A percentile compares a stretch with the other conserved stretches of the same genome.
These are phyloP conservation scores for Adansonia gregorii DNA, from an alignment of 441 rosid genomes.

Conservation along the genomic window DNA sequence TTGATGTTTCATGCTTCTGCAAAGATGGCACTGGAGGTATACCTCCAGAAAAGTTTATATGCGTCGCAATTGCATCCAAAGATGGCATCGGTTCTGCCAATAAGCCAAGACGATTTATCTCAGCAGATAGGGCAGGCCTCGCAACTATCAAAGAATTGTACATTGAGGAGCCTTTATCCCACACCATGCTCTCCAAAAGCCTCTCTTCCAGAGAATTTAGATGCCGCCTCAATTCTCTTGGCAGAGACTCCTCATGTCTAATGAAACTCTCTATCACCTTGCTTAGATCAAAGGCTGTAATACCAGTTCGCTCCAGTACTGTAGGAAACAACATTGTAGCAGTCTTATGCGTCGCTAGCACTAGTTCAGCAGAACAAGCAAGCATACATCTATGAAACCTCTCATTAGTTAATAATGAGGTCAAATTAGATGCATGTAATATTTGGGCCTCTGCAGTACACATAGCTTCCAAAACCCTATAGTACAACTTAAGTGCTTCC, in stretches of 20 bases:
- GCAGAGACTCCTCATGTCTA: slow-evolving; percentile 94
- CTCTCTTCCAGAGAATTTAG: slow-evolving; percentile 94
- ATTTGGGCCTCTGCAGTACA: slow-evolving; percentile 89
- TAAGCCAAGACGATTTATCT: slow-evolving; percentile 75
- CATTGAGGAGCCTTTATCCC: slow-evolving; percentile 98
- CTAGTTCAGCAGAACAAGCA: slow-evolving; percentile 96
- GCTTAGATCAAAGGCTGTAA: slow-evolving; percentile 97
- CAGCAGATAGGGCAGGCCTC: slow-evolving; percentile 68
- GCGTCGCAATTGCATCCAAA: slow-evolving; percentile 86
- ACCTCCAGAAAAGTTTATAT: slow-evolving; percentile 67
- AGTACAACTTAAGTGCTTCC: slow-evolving; percentile 88
- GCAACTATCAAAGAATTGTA: slow-evolving; percentile 93
- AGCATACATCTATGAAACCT: slow-evolving; percentile 99
- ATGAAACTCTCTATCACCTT: slow-evolving; percentile 98
- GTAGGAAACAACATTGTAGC: slow-evolving; percentile 95
- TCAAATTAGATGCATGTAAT: slow-evolving; percentile 76
- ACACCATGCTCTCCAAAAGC: slow-evolving; percentile 96
- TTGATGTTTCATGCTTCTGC: slow-evolving; percentile 65
- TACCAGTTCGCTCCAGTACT: slow-evolving; percentile 94
- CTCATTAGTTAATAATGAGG: slow-evolving; percentile 90
- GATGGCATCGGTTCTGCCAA: slow-evolving; percentile 99
- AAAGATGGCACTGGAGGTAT: slow-evolving; percentile 49
- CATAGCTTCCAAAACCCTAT: slow-evolving; percentile 93
- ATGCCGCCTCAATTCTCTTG: slow-evolving; percentile 96
- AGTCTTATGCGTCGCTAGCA: slow-evolving; percentile 91